phyloP scores from a whole-genome alignment of 2,329 filamentous ascomycete species.

The Dactylellina drechsleri region DNA sequence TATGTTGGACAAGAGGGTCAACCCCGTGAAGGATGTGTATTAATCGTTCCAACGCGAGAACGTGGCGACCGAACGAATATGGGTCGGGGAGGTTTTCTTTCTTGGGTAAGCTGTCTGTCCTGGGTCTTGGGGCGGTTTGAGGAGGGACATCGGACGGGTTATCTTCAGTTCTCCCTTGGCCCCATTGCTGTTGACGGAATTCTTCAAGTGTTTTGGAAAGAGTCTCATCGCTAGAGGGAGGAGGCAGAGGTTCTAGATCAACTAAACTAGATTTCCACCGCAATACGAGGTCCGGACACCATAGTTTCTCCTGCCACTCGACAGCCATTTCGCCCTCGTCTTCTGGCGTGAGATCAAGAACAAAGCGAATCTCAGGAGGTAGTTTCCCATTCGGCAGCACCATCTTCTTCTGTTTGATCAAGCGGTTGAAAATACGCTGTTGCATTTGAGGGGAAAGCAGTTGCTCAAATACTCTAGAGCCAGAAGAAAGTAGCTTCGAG shows the following conservation, averaged over 20 bases:
- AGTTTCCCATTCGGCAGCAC: constrained; percentile 58
- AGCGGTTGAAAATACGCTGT: constrained; percentile 53
- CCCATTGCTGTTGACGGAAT: constrained; percentile 39
- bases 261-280: constrained; percentile 66
- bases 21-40: constrained; percentile 70
- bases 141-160: neutral
- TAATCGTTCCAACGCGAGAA: constrained; percentile 72
- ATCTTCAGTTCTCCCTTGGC: constrained; percentile 14
- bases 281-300: constrained; percentile 68
- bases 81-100: constrained; percentile 52
- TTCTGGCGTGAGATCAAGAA: constrained; percentile 73
- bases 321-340: constrained; percentile 72
- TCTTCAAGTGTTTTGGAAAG: constrained; percentile 26
- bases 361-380: constrained; percentile 66
- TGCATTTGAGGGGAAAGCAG: constrained; percentile 62
- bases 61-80: constrained; percentile 73
- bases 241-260: constrained; percentile 7
- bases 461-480: constrained; percentile 65
- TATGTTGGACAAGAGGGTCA: constrained; percentile 71
- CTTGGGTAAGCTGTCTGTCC: neutral
- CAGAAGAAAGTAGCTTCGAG: constrained; percentile 64
- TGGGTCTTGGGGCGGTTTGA: constrained; percentile 24
- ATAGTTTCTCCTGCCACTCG: constrained; percentile 69
- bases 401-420: constrained; percentile 59
- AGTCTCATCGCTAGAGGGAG: constrained; percentile 7